Evolutionary conservation across 352 stramenopile species (phyloP).

Genomic region (Saprolegnia diclina): DNA sequence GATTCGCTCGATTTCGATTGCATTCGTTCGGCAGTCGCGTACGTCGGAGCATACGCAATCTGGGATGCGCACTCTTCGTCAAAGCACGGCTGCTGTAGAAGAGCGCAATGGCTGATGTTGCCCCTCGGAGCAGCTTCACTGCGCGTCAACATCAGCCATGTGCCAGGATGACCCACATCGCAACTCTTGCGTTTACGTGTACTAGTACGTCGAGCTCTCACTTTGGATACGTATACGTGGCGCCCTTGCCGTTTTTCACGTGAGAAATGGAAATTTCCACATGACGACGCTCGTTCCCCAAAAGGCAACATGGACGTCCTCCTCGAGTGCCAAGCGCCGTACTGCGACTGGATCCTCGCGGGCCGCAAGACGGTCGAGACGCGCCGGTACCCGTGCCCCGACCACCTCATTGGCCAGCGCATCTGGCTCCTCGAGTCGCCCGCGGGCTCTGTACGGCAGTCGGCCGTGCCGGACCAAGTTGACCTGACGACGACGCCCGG

Average conservation of each 20-base stretch:
- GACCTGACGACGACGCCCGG: background rate
- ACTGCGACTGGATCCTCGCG: conserved; percentile 5
- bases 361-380: conserved; percentile 24
- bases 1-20: no score
- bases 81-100: no score
- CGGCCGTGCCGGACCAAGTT: conserved; percentile 7
- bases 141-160: no score
- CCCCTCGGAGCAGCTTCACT: background rate
- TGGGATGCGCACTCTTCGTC: no score
- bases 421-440: conserved; percentile 24
- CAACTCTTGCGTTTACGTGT: background rate
- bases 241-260: no score
- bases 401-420: conserved; percentile 11
- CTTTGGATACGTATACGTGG: no score
- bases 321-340: conserved; percentile 23
- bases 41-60: no score
- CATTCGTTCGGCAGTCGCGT: no score
- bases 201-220: background rate
- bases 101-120: no score
- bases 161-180: no score
- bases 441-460: background rate
- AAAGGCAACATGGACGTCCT: conserved; percentile 55
- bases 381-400: conserved; percentile 14
- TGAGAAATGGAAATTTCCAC: no score
- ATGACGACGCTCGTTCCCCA: conserved; percentile 76